These are phyloP conservation scores for Oryza glaberrima DNA, from an alignment of 176 grass and related monocot genomes.

Conservation along the genomic window DNA sequence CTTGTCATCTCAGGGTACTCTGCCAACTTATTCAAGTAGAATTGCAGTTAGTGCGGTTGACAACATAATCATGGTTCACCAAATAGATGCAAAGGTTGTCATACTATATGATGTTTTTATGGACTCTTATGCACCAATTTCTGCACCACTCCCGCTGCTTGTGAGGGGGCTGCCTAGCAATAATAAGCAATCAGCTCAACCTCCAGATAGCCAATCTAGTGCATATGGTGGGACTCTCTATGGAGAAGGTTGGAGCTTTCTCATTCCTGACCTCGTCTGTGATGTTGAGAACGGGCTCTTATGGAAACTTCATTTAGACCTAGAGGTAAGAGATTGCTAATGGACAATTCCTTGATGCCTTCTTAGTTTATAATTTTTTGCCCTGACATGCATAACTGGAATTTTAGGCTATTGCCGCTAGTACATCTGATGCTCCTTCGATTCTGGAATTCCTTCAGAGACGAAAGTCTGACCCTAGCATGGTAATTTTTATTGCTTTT, in stretches of 20 bases:
- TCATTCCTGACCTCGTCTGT: slow-evolving; percentile 84
- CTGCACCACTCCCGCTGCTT: slow-evolving; percentile 89
- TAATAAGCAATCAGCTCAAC: slow-evolving; percentile 59
- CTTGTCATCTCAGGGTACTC: slow-evolving; percentile 62
- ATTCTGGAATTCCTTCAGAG: slow-evolving; percentile 92
- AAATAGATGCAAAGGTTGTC: slow-evolving; percentile 98
- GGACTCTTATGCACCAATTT: slow-evolving; percentile 79
- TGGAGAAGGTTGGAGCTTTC: slow-evolving; percentile 88
- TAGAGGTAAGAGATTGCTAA: slow-evolving; percentile 63
- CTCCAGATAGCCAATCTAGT: slow-evolving; percentile 62
- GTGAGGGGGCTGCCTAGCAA: slow-evolving; percentile 65
- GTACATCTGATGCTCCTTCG: slow-evolving; percentile 89
- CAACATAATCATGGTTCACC: slow-evolving; percentile 90
- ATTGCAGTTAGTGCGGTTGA: slow-evolving; percentile 92
- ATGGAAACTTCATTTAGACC: slow-evolving; percentile 86
- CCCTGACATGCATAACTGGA: slow-evolving; percentile 30
- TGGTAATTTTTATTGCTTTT: slow-evolving; percentile 56
- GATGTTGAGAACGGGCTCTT: slow-evolving; percentile 88
- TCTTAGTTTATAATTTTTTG: slow-evolving; percentile 10
- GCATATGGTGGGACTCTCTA: slow-evolving; percentile 87
- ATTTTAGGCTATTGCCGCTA: slow-evolving; percentile 84
- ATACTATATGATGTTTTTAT: slow-evolving; percentile 91
- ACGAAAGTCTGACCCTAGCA: slow-evolving; percentile 64
- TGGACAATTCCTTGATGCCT: slow-evolving; percentile 8
- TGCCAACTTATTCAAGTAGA: slow-evolving; percentile 85